Conservation (phyloP, 495 filamentous ascomycete species). For the Cercophora sp. region DNA sequence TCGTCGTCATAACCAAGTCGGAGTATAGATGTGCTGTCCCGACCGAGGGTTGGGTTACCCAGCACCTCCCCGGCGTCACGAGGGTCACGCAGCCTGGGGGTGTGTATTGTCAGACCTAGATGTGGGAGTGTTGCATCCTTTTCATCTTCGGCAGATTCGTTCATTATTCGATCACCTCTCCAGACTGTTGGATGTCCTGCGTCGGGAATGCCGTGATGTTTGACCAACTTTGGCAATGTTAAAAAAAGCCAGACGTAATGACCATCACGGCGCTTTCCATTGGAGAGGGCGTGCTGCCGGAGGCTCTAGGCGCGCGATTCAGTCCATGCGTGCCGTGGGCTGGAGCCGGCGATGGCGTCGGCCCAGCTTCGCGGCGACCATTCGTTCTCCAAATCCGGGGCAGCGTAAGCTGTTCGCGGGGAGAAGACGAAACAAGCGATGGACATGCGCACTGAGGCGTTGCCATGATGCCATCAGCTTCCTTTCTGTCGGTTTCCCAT, state of each 20-base stretch:
- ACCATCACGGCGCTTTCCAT: too few relatives aligned
- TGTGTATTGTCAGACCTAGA: background rate
- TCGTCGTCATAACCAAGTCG: background rate
- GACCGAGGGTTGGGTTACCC: background rate
- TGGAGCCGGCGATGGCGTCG: background rate
- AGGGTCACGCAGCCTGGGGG: background rate
- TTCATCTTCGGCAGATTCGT: conserved; percentile 8
- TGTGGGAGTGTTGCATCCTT: too few relatives aligned
- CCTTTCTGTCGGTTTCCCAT: background rate
- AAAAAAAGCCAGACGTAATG: too few relatives aligned
- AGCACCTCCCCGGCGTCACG: background rate
- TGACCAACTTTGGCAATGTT: too few relatives aligned
- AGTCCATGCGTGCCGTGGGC: background rate
- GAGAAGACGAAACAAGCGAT: background rate
- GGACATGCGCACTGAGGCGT: background rate
- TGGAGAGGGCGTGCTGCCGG: too few relatives aligned
- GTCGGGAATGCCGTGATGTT: too few relatives aligned
- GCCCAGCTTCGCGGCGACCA: background rate
- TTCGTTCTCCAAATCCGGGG: background rate
- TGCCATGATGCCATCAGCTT: conserved; percentile 1
- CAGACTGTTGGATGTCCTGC: too few relatives aligned
- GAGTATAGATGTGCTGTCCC: background rate
- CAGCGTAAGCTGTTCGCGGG: background rate
- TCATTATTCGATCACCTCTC: too few relatives aligned
- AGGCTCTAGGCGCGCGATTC: too few relatives aligned